Percentiles rank a stretch among this genome's conserved stretches.
phyloP scores from a whole-genome alignment of 106 monocot genomes.

The Apostasia ramifera region DNA sequence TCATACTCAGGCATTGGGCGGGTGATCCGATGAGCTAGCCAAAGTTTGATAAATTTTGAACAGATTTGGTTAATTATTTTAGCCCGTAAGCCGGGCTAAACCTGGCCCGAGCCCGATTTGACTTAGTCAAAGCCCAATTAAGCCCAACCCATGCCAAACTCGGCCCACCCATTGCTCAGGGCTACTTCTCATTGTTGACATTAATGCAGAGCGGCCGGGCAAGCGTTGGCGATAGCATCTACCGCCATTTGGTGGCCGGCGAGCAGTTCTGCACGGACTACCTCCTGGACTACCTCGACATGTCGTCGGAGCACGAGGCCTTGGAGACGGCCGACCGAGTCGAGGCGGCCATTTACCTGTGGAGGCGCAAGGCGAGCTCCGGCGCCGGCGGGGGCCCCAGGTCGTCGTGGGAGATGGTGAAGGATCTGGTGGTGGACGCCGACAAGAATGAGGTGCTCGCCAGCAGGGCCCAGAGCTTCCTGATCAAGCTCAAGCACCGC shows the following conservation, averaged over 20 bases:
- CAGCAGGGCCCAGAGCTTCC: constrained; percentile 46
- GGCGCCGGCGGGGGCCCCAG: constrained; percentile 21
- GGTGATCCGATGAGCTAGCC: no score
- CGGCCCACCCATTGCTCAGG: no score
- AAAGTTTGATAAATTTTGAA: no score
- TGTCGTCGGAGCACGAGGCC: constrained; percentile 76
- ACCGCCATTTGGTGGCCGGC: constrained; percentile 36
- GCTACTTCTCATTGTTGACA: no score
- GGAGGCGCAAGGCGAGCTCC: constrained; percentile 60
- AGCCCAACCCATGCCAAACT: no score
- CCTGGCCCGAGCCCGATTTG: no score
- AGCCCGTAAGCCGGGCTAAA: no score
- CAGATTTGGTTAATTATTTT: no score
- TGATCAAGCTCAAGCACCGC: constrained; percentile 56
- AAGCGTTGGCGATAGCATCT: constrained; percentile 58
- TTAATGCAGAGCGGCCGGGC: constrained; percentile 45
- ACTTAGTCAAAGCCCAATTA: no score
- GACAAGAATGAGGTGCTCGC: constrained; percentile 71
- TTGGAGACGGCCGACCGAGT: constrained; percentile 61
- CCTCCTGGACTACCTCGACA: constrained; percentile 49
- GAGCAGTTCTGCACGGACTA: constrained; percentile 66
- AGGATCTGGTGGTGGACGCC: constrained; percentile 53
- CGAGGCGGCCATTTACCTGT: constrained; percentile 73
- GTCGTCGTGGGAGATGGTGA: constrained; percentile 71
- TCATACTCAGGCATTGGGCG: no score